Conservation (phyloP, 306 rosid species). For the Phaseolus lunatus region DNA sequence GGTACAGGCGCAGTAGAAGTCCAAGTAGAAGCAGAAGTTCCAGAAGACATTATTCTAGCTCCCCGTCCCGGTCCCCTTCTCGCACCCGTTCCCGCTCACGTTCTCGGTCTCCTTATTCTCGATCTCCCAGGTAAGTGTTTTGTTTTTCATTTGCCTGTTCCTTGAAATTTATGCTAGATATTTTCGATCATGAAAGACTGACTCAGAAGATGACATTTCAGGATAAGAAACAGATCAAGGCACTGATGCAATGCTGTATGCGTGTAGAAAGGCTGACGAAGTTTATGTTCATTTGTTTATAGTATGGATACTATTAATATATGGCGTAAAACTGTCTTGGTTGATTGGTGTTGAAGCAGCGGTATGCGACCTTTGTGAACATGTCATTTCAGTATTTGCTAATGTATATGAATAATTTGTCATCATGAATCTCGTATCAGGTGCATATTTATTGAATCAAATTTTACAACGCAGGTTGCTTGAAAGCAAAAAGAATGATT, state of each 20-base stretch:
- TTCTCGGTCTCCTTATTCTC: slow-evolving; percentile 56
- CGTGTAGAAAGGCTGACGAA: slow-evolving; percentile 24
- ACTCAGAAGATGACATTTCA: slow-evolving; percentile 52
- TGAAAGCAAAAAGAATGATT: background rate
- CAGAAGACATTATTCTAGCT: slow-evolving; percentile 62
- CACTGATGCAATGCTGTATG: slow-evolving; percentile 50
- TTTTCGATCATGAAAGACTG: slow-evolving; percentile 41
- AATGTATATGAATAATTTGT: slow-evolving; percentile 39
- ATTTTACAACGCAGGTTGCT: background rate
- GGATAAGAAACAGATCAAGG: slow-evolving; percentile 75
- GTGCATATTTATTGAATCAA: slow-evolving; percentile 1
- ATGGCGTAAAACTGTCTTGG: slow-evolving; percentile 26
- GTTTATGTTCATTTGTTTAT: slow-evolving; percentile 33
- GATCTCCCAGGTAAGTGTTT: slow-evolving; percentile 73
- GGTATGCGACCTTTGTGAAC: slow-evolving; percentile 30
- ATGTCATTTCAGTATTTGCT: slow-evolving; percentile 23
- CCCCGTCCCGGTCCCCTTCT: slow-evolving; percentile 51
- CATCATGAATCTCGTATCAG: background rate
- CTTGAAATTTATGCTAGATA: background rate
- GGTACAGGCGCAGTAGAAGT: slow-evolving; percentile 80
- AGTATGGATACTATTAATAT: slow-evolving; percentile 18
- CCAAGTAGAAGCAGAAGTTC: slow-evolving; percentile 83
- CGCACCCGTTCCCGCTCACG: slow-evolving; percentile 53
- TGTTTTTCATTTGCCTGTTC: slow-evolving; percentile 15
- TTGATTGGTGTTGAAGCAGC: slow-evolving; percentile 39